Conservation (phyloP, 768 basidiomycete genomes). For the Amanita thiersii region DNA sequence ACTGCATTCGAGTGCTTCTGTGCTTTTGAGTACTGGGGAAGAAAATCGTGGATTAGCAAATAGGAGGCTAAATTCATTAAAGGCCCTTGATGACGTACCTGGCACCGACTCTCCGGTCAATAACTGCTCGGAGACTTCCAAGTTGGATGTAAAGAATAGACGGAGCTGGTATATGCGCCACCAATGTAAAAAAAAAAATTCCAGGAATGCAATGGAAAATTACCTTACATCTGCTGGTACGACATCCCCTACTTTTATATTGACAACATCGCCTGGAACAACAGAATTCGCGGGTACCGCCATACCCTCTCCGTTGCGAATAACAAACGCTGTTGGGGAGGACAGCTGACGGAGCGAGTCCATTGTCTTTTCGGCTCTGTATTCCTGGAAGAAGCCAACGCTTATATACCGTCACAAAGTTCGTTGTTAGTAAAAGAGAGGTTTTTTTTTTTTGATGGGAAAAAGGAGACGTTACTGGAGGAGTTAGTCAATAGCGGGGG, state of each 20-base stretch:
- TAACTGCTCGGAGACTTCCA: conserved; percentile 43
- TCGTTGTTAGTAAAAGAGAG: neutral
- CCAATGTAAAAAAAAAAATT: conserved; percentile 5
- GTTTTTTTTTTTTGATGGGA: neutral
- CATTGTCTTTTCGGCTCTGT: conserved; percentile 42
- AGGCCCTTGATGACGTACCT: conserved; percentile 37
- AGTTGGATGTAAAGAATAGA: conserved; percentile 36
- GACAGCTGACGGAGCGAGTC: conserved; percentile 39
- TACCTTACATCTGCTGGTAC: conserved; percentile 32
- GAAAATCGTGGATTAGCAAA: neutral
- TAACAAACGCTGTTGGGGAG: conserved; percentile 36
- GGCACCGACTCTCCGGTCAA: conserved; percentile 45
- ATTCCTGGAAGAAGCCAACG: conserved; percentile 40
- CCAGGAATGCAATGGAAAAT: conserved; percentile 12
- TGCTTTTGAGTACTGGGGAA: neutral
- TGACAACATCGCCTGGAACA: conserved; percentile 32
- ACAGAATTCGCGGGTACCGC: conserved; percentile 33
- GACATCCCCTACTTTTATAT: conserved; percentile 32
- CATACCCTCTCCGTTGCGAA: conserved; percentile 31
- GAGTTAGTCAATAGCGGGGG: no score
- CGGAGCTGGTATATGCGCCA: conserved; percentile 27
- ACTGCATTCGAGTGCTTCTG: conserved; percentile 19
- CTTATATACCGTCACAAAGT: conserved; percentile 13
- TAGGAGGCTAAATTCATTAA: neutral
- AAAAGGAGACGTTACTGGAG: conserved; percentile 24